A percentile compares a stretch with the other conserved stretches of the same genome.
Evolutionary conservation across 352 stramenopile species (phyloP).

Genomic region (Thalassiosira mediterranea): DNA sequence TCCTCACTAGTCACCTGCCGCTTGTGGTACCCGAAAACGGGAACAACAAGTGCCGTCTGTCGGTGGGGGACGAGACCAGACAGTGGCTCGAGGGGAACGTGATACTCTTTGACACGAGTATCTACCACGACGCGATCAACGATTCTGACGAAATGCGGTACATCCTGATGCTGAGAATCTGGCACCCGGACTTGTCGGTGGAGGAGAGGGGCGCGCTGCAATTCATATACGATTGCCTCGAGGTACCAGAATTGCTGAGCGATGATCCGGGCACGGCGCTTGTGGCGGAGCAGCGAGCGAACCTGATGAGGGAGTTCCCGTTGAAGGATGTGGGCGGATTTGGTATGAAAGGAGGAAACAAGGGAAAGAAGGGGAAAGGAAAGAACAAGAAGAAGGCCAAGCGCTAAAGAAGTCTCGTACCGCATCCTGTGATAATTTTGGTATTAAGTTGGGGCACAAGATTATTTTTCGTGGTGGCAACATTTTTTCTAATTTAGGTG

Average conservation of each 20-base stretch:
- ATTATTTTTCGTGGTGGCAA: too few relatives aligned
- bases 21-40: conserved; percentile 75
- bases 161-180: conserved; percentile 83
- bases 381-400: conserved; percentile 32
- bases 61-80: conserved; percentile 72
- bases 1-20: conserved; percentile 79
- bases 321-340: conserved; percentile 16
- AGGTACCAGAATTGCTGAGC: conserved; percentile 68
- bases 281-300: conserved; percentile 53
- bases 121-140: conserved; percentile 83
- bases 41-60: conserved; percentile 73
- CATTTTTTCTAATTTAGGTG: too few relatives aligned
- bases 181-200: conserved; percentile 79
- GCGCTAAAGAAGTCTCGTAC: conserved; percentile 23
- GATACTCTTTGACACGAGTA: conserved; percentile 79
- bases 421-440: conserved; percentile 1
- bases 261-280: conserved; percentile 49
- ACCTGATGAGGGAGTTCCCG: conserved; percentile 65
- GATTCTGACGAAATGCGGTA: conserved; percentile 75
- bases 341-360: conserved; percentile 14
- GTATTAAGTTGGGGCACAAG: too few relatives aligned
- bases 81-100: conserved; percentile 78
- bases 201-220: conserved; percentile 77
- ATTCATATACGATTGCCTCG: conserved; percentile 83
- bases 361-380: conserved; percentile 11